Evolutionary conservation across 495 filamentous ascomycete genomes (phyloP), one percentile per base, ranked within the genome.

Genomic region (Glarea lozoyensis): DNA sequence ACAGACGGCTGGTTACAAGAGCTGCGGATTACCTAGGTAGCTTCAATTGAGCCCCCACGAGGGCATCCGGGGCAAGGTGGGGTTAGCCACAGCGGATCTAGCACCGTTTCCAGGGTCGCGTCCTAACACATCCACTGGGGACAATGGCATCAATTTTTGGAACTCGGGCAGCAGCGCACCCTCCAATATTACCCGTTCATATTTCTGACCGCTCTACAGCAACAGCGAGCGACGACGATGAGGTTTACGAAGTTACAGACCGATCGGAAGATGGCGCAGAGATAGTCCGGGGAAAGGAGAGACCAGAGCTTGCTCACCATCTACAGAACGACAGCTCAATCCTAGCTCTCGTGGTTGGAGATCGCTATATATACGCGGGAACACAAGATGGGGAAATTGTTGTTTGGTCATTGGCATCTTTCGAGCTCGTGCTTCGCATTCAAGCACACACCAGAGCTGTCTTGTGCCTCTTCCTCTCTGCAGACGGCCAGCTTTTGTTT

Each of bases 331-430:
- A 76, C 48, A 76, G 71, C 55, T 86, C 83, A 2, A 84, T 90
- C 25, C 75, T 92, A 15, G 68, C 80, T 0, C 67, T 92, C 24
- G 79, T 72, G 0, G 72, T 88, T 10, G 79, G 74, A 2, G 65
- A 67, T 6, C 52, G 63, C 18, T 66, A 78, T 48, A 73, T 92
- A n/a, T 92, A 84, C 63, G 87, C 89, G 16, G 92, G 90, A 24
- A 86, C 89, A 13, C 88, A 94, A 57, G 84, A 81, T 36, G 92
- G 92, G 40, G 86, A 95, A 62, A 89, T 98, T 43, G 63, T 92
- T 37, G 84, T 88, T 17, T 97, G 87, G 88, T 85, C 80, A 2
- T 69, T 97, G 21, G 78, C 83, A 50, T 90, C 88, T 2, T 96
- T 83, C 60, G 80, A 90, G 59, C 78, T 81, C 15, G 72, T 82